Conservation (phyloP, 345 rosid genomes). For the Trapa incisa region DNA sequence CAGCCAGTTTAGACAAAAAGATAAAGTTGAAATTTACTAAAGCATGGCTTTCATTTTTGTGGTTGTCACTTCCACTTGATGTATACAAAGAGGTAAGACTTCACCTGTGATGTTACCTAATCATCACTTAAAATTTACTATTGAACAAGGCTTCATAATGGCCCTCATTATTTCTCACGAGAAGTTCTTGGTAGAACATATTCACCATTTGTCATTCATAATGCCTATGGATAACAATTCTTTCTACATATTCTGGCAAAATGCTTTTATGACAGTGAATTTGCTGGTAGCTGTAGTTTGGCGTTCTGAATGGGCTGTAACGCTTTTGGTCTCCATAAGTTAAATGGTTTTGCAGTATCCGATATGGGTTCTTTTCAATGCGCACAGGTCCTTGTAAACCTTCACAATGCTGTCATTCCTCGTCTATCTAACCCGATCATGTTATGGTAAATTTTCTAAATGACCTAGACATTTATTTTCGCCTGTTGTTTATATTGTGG, state of each 20-base stretch:
- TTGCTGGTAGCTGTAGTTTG: neutral
- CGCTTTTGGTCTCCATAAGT: neutral
- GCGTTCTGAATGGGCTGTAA: neutral
- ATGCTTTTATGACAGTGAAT: neutral
- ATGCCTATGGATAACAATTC: neutral
- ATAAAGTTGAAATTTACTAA: constrained; percentile 82
- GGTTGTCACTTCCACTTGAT: constrained; percentile 70
- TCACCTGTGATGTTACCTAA: neutral
- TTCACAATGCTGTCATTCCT: constrained; percentile 72
- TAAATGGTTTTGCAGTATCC: neutral
- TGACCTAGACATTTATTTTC: constrained; percentile 1
- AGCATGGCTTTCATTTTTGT: constrained; percentile 87
- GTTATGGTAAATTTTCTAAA: constrained; percentile 42
- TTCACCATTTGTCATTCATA: neutral
- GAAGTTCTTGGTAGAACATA: neutral
- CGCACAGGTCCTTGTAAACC: constrained; percentile 58
- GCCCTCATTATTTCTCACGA: neutral
- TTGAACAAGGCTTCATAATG: neutral
- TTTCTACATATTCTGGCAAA: neutral
- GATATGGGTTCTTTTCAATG: constrained; percentile 18
- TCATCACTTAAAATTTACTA: neutral
- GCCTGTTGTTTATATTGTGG: neutral
- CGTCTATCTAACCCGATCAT: constrained; percentile 61
- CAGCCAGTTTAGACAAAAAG: constrained; percentile 46
- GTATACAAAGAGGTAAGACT: constrained; percentile 74